Base-by-base conservation (phyloP, 768 basidiomycete genomes). In the Collybia sp. region DNA sequence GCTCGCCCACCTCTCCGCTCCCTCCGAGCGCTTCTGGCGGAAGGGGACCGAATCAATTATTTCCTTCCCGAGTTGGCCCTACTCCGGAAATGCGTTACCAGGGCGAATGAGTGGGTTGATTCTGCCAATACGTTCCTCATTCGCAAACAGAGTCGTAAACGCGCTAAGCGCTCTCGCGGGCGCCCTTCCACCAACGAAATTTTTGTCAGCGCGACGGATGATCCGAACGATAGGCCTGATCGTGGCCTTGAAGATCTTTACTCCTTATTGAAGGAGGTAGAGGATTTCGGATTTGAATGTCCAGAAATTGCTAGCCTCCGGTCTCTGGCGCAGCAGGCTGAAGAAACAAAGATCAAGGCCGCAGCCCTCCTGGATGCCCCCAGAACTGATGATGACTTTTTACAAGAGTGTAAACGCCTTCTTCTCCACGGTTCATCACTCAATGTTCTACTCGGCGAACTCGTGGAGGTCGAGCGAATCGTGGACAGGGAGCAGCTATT, bases 81-180 rank as follows among this genome's bases (percentile, higher is more conserved):
- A 40, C 76, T 97, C 32, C 78, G 85, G 38, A 88, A 82, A 63
- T 89, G 89, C 57, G 89, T 97, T 43, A 77, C 62, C 37, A 75
- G 80, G 50, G 93, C 88, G 15, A 90, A 83, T 52, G 85, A 87
- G 56, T 94, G 93, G 93, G 72, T 93, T n/a, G 90, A 92, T 48
- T 73, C 80, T 8, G 88, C 88, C 30, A 88, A 88, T 52, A 72
- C 77, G 0, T 89, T 89, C 66, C 72, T 85, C 49, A 77, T 85
- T 42, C 83, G 88, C 45, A 91, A 90, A 62, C 83, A 86, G 56
- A 84, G 81, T 50, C 76, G 87, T 44, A 88, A 88, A 59, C 84
- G 86, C n/a, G 73, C 83, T 15, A 75, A 82, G 43, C 72, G 81
- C 46, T 76, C 81, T 42, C 76, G 77, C 47, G 75, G 81, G 25